Base-by-base conservation (phyloP, 768 basidiomycete genomes). In the Bullera alba region DNA sequence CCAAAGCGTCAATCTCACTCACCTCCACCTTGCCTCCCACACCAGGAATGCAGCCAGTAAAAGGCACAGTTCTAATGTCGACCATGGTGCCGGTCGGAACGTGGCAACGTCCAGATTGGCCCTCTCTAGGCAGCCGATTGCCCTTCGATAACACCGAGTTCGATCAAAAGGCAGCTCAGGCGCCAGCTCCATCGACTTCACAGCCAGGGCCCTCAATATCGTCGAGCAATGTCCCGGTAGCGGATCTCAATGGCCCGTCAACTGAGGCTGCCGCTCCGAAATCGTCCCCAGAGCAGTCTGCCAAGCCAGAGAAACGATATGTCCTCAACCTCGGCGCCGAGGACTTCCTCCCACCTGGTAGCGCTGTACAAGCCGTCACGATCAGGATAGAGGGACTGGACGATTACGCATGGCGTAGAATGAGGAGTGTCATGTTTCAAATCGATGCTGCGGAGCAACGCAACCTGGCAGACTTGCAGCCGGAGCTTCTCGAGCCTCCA, bases 61-160 rank as follows among this genome's bases (percentile, higher is more conserved):
- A 49, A 1, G 63, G 63, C 0, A 68, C 63, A 1, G 56, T 68
- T 2, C 35, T 62, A 12, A 29, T 65, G 15, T 58, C 60, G 12
- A 63, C 54, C 6, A 17, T 62, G 5, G 43, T 65, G 19, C 58
- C 63, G 2, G 30, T 49, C 2, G 46, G 26, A 7, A 23, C 37
- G 12, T 68, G 66, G 66, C 35, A 44, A 17, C 48, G 48, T 42
- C 51, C 58, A 1, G 58, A 60, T 42, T 65, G 63, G 66, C 28
- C 43, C 4, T 37, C 34, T 10, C 25, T 67, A 30, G 50, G 45
- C 15, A 53, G 47, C 19, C n/a, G 53, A 14, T 42, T 67, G 25
- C 65, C 65, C n/a, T 67, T 61, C 43, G 43, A 50, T 6, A 59
- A 61, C 38, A 36, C 49, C 5, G 47, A 42, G 2, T 56, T 53